Percentiles rank a stretch among this genome's conserved stretches.
These are phyloP conservation scores for Barnettozyma sucrosica DNA, from an alignment of 805 yeast genomes.

Conservation along the genomic window DNA sequence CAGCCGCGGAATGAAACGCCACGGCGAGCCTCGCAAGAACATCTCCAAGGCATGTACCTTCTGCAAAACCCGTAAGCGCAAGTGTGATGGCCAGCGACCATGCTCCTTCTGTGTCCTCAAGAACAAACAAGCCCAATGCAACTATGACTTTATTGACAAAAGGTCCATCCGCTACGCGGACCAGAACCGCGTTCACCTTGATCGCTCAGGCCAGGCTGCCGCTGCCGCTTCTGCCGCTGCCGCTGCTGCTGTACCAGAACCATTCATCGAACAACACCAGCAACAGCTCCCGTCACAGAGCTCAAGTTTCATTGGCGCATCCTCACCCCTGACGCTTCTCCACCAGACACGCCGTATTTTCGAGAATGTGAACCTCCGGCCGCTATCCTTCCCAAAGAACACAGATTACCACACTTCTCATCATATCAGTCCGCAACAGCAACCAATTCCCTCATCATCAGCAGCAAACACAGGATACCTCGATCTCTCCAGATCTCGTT, in stretches of 20 bases:
- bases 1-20: background rate
- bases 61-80: slow-evolving; percentile 34
- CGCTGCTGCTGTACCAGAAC: background rate
- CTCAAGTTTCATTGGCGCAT: background rate
- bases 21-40: slow-evolving; percentile 25
- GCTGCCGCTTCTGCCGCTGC: background rate
- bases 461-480: background rate
- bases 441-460: background rate
- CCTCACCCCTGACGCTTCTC: background rate
- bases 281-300: background rate
- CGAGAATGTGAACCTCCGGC: background rate
- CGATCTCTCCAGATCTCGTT: background rate
- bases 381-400: background rate
- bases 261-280: background rate
- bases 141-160: slow-evolving; percentile 16
- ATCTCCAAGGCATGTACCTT: slow-evolving; percentile 38
- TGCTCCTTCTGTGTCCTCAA: slow-evolving; percentile 29
- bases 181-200: background rate
- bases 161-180: slow-evolving; percentile 6
- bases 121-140: slow-evolving; percentile 22
- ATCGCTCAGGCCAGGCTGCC: background rate
- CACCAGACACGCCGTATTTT: background rate
- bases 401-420: background rate
- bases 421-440: background rate
- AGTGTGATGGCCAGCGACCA: slow-evolving; percentile 26